phyloP scores from a whole-genome alignment of 257 asterid species.

The Solanum paucissectum region DNA sequence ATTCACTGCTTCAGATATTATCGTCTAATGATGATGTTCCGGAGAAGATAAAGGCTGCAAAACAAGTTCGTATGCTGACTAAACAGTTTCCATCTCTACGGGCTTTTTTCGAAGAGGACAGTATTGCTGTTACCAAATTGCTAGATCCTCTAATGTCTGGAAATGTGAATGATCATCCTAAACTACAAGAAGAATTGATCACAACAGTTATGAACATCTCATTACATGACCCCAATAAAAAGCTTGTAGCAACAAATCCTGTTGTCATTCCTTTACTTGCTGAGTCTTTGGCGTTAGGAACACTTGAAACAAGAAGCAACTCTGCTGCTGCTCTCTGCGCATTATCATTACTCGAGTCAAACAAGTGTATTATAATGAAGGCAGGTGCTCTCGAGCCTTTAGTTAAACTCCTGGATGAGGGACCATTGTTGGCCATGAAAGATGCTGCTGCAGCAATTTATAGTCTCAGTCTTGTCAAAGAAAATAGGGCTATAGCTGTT shows the following conservation, averaged over 20 bases:
- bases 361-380: slow-evolving; percentile 18
- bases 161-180: slow-evolving; percentile 8
- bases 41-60: slow-evolving; percentile 22
- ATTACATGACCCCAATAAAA: slow-evolving; percentile 16
- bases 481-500: slow-evolving; percentile 29
- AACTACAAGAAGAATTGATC: slow-evolving; percentile 25
- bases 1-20: slow-evolving; percentile 22
- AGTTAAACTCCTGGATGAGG: slow-evolving; percentile 30
- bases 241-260: slow-evolving; percentile 16
- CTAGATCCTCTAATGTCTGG: slow-evolving; percentile 17
- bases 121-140: slow-evolving; percentile 15
- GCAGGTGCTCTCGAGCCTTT: slow-evolving; percentile 29
- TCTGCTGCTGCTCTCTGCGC: slow-evolving; percentile 37
- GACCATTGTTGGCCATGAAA: slow-evolving; percentile 14
- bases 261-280: slow-evolving; percentile 21
- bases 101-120: slow-evolving; percentile 23
- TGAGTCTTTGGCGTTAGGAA: slow-evolving; percentile 16
- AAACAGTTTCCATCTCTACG: slow-evolving; percentile 17
- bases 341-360: slow-evolving; percentile 29
- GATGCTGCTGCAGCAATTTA: slow-evolving; percentile 37
- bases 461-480: slow-evolving; percentile 21
- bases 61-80: slow-evolving; percentile 34
- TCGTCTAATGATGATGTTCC: slow-evolving; percentile 4
- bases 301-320: slow-evolving; percentile 17
- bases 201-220: slow-evolving; percentile 27